A percentile compares a stretch with the other conserved stretches of the same genome.
Conservation (phyloP, 805 yeast genomes). For the Torulaspora franciscae region DNA sequence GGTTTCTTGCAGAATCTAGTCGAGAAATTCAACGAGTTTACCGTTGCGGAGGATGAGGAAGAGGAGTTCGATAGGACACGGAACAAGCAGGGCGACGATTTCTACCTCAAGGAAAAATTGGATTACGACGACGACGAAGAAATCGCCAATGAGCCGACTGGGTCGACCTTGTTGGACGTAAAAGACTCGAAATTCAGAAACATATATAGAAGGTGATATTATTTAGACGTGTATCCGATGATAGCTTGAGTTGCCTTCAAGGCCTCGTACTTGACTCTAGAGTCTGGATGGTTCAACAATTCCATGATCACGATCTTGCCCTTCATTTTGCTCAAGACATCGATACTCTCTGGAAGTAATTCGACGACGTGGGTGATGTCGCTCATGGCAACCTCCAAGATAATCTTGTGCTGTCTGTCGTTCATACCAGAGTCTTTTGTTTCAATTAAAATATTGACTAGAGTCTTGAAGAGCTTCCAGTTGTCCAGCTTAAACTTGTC, state of each 20-base stretch:
- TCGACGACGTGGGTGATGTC: slow-evolving; percentile 62
- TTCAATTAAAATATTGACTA: slow-evolving; percentile 48
- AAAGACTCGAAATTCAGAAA: slow-evolving; percentile 3
- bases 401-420: slow-evolving; percentile 32
- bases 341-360: slow-evolving; percentile 56
- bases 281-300: slow-evolving; percentile 70
- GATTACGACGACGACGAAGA: slow-evolving; percentile 28
- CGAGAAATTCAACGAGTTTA: slow-evolving; percentile 33
- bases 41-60: slow-evolving; percentile 29
- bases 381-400: slow-evolving; percentile 58
- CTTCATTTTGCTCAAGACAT: slow-evolving; percentile 49
- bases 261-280: slow-evolving; percentile 91
- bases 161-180: slow-evolving; percentile 10
- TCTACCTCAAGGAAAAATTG: slow-evolving; percentile 25
- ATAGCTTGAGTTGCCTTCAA: slow-evolving; percentile 90
- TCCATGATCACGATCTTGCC: slow-evolving; percentile 80
- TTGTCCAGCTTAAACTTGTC: slow-evolving; percentile 69
- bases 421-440: slow-evolving; percentile 35
- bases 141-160: slow-evolving; percentile 10
- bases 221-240: slow-evolving; percentile 72
- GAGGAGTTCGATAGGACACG: slow-evolving; percentile 28
- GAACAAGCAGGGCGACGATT: slow-evolving; percentile 18
- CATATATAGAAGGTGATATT: slow-evolving; percentile 10
- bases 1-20: slow-evolving; percentile 22
- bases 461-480: slow-evolving; percentile 63